Evolutionary conservation across 192 early-diverging fungal species (phyloP).

Genomic region (Kappamyces sp.): DNA sequence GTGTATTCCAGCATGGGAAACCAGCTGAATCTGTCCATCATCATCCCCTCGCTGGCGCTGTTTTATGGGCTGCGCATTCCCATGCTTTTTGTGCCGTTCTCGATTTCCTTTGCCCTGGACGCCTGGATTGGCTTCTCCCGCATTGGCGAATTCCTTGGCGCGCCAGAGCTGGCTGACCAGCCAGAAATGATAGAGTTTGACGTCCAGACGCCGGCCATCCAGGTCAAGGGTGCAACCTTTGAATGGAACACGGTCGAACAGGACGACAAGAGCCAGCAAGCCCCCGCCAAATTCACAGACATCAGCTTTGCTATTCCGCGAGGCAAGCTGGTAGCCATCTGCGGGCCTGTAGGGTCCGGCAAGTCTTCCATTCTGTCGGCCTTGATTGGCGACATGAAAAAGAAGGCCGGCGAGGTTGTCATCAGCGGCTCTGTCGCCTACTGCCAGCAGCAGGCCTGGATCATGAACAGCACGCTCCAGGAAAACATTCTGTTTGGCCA

Average conservation of each 20-base stretch:
- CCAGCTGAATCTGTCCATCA: slow-evolving; percentile 3
- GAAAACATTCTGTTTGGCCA: slow-evolving; percentile 87
- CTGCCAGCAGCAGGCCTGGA: slow-evolving; percentile 68
- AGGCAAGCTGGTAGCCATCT: slow-evolving; percentile 52
- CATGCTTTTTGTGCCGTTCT: slow-evolving; percentile 14
- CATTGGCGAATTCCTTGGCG: slow-evolving; percentile 27
- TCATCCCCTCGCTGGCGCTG: slow-evolving; percentile 9
- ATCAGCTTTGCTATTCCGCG: slow-evolving; percentile 28
- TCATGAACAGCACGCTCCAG: slow-evolving; percentile 70
- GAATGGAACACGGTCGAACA: slow-evolving; percentile 10
- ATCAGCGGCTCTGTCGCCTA: not conserved
- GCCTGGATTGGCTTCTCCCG: slow-evolving; percentile 22
- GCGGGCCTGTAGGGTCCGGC: slow-evolving; percentile 60
- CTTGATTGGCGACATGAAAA: slow-evolving; percentile 63
- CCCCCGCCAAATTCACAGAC: not conserved
- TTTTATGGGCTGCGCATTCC: slow-evolving; percentile 20
- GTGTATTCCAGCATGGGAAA: slow-evolving; percentile 25
- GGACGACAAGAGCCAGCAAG: slow-evolving; percentile 17
- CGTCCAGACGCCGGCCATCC: slow-evolving; percentile 19
- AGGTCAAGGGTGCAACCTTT: slow-evolving; percentile 21
- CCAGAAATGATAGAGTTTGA: slow-evolving; percentile 22
- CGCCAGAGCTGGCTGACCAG: slow-evolving; percentile 47
- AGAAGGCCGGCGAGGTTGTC: slow-evolving; percentile 37
- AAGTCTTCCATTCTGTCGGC: slow-evolving; percentile 58
- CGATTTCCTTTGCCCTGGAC: slow-evolving; percentile 10